Percentiles rank a stretch among this genome's conserved stretches.
Evolutionary conservation across 495 filamentous ascomycete genomes (phyloP).

Genomic region (Xylaria sp.): DNA sequence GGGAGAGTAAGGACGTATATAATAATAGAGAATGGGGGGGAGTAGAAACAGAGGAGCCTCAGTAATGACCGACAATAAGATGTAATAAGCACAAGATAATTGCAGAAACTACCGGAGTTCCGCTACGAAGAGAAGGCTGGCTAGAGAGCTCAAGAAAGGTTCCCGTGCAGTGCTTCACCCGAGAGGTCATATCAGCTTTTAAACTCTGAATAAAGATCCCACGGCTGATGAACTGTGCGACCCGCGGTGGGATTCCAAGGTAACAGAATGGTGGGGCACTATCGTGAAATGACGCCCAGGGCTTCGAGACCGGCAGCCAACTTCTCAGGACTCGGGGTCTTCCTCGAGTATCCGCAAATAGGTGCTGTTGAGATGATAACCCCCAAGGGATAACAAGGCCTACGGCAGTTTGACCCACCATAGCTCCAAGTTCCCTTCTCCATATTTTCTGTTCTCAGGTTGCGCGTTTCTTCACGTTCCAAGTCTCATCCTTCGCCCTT

Average conservation of each 20-base stretch:
- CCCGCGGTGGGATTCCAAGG: slow-evolving; percentile 22
- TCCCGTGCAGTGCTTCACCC: not conserved
- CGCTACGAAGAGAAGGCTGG: slow-evolving; percentile 56
- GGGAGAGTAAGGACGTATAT: not conserved
- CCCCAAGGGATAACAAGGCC: slow-evolving; percentile 14
- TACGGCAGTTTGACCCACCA: slow-evolving; percentile 22
- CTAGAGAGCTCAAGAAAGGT: slow-evolving; percentile 44
- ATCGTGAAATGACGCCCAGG: slow-evolving; percentile 8
- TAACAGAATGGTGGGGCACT: slow-evolving; percentile 23
- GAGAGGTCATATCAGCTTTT: slow-evolving; percentile 23
- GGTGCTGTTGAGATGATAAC: slow-evolving; percentile 8
- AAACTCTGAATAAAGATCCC: slow-evolving; percentile 8
- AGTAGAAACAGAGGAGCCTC: not conserved
- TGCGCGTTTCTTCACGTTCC: slow-evolving; percentile 24
- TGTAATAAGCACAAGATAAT: slow-evolving; percentile 29
- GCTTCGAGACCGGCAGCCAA: slow-evolving; percentile 15
- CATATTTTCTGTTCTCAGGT: slow-evolving; percentile 21
- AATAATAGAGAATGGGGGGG: not conserved
- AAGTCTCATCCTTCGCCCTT: slow-evolving; percentile 45
- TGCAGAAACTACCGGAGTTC: slow-evolving; percentile 62
- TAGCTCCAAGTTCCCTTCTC: slow-evolving; percentile 18
- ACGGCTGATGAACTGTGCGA: slow-evolving; percentile 13
- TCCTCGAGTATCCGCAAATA: slow-evolving; percentile 17
- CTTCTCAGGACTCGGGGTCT: slow-evolving; percentile 12
- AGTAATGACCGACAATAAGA: not conserved